phyloP scores from a whole-genome alignment of 805 yeast species.

The Candida maesae region DNA sequence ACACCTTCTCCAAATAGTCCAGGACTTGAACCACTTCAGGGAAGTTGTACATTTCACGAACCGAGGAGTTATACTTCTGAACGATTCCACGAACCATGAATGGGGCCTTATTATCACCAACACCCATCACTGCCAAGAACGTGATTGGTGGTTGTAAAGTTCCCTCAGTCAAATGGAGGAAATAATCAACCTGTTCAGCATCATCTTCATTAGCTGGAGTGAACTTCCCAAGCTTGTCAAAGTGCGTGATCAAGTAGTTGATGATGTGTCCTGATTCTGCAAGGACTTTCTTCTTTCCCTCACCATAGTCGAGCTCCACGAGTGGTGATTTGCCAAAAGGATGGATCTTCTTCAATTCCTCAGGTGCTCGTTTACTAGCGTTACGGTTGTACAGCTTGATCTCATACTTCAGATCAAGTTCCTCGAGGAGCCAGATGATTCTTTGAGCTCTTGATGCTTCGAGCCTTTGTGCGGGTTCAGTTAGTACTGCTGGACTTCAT shows the following conservation, averaged over 20 bases:
- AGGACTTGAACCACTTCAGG: constrained; percentile 43
- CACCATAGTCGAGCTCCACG: constrained; percentile 39
- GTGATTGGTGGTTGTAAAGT: constrained; percentile 49
- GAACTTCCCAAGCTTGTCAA: constrained; percentile 40
- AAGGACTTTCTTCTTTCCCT: constrained; percentile 30
- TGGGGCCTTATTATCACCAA: constrained; percentile 39
- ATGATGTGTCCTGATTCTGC: constrained; percentile 63
- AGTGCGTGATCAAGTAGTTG: constrained; percentile 46
- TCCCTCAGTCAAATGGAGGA: constrained; percentile 57
- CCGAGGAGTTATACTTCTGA: constrained; percentile 38
- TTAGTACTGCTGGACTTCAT: background rate
- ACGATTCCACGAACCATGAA: constrained; percentile 44
- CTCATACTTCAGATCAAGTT: constrained; percentile 2
- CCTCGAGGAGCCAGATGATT: constrained; percentile 6
- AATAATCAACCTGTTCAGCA: constrained; percentile 44
- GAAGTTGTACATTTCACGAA: constrained; percentile 45
- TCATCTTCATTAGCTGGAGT: constrained; percentile 37
- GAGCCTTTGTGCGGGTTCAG: background rate
- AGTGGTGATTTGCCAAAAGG: constrained; percentile 38
- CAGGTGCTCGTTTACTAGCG: constrained; percentile 4
- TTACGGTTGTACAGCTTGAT: constrained; percentile 4
- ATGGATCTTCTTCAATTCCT: constrained; percentile 4
- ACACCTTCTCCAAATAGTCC: constrained; percentile 35
- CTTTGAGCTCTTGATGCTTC: constrained; percentile 5
- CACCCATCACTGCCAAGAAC: constrained; percentile 25